A percentile compares a stretch with the other conserved stretches of the same genome.
phyloP scores from a whole-genome alignment of 495 filamentous ascomycete genomes.

The Barbatosphaeria neglecta region DNA sequence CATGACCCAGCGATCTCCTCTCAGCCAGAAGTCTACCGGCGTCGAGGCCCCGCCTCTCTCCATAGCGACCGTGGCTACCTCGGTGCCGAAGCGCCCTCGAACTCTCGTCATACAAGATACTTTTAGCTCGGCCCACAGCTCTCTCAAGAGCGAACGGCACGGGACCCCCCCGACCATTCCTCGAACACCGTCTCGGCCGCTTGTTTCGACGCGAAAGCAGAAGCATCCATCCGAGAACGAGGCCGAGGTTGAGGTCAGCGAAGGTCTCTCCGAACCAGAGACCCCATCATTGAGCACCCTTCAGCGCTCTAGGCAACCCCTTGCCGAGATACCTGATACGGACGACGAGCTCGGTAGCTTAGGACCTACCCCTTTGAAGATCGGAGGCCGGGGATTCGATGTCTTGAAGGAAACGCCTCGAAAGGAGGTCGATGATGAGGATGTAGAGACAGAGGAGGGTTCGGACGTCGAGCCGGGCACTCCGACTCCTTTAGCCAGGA shows the following conservation, averaged over 20 bases:
- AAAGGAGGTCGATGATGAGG: conserved; percentile 14
- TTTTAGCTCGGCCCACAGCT: conserved; percentile 20
- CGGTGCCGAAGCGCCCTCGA: conserved; percentile 12
- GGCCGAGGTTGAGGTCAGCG: conserved; percentile 1
- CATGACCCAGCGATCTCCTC: conserved; percentile 18
- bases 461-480: conserved; percentile 2
- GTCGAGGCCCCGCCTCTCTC: conserved; percentile 13
- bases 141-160: conserved; percentile 1
- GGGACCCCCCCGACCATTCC: neutral
- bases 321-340: conserved; percentile 27
- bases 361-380: conserved; percentile 10
- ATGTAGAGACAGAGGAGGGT: conserved; percentile 1
- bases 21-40: conserved; percentile 26
- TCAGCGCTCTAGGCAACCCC: conserved; percentile 3
- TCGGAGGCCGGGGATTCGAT: neutral
- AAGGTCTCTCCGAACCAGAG: conserved; percentile 4
- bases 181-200: neutral
- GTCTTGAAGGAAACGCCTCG: conserved; percentile 3
- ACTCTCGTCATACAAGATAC: conserved; percentile 26
- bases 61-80: conserved; percentile 7
- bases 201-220: neutral
- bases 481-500: conserved; percentile 1
- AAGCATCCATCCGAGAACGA: no score
- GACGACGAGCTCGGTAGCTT: conserved; percentile 24
- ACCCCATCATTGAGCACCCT: conserved; percentile 1